Evolutionary conservation across 169 alveolate genomes (phyloP), one percentile per base, ranked within the genome.

Genomic region (Plasmodium ovale): DNA sequence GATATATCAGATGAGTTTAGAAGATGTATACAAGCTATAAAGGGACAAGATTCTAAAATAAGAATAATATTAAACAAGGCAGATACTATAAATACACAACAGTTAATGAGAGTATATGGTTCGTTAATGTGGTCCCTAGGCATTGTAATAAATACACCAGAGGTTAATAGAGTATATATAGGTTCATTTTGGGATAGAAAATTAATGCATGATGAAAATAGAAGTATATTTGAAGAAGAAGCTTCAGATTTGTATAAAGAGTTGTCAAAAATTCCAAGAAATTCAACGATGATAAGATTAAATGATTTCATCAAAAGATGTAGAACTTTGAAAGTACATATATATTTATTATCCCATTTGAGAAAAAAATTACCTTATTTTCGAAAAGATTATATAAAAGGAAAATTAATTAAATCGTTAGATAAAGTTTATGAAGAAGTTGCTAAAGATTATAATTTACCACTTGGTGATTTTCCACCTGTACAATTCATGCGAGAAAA

Each of bases 91-190:
- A 87, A 64, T 42, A 92, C 95, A 23, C 96, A 93, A 89, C 97
- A 94, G 88, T 94, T 94, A 56, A 88, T 94, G 95, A 92, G 97
- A 9, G 96, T 94, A n/a, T 93, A 93, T 70, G 97, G 97, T 27
- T 95, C 96, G 25, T 87, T 92, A n/a, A 94, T 94, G 95, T 92
- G 96, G 95, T 87, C 94, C 0, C 88, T 94, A 21, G 95, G 96
- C 14, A 93, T 93, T 62, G 96, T 56, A 3, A 72, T 67, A 64
- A 73, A 87, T 39, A 87, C 92, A 3, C 92, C 92, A 31, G 92
- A 94, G 59, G 96, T 94, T 6, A 90, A 94, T 7, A 90, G 96
- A 25, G 95, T 94, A 5, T 94, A 88, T 87, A 92, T 92, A 4
- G 96, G 96, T 33, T 73, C 91, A 3, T 94, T 94, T 69, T 92